These are phyloP conservation scores for Starmerella powellii DNA, from an alignment of 805 yeast species.

Conservation along the genomic window DNA sequence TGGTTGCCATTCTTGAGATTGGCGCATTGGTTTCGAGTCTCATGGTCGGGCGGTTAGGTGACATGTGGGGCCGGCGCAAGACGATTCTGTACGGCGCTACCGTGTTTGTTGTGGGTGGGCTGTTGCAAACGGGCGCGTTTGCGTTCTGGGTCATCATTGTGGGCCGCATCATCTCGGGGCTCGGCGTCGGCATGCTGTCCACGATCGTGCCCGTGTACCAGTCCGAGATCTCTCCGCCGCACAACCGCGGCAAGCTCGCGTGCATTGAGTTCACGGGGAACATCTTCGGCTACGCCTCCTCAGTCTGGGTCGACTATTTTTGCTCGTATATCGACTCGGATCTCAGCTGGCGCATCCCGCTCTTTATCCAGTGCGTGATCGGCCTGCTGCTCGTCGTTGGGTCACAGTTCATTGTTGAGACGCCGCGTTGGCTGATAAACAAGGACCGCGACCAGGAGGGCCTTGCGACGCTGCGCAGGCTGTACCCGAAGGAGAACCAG, in stretches of 20 bases:
- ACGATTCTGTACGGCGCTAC: conserved; percentile 72
- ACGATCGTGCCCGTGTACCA: conserved; percentile 82
- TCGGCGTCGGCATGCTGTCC: conserved; percentile 78
- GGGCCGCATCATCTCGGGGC: conserved; percentile 67
- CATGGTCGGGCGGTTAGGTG: conserved; percentile 67
- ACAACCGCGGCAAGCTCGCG: conserved; percentile 72
- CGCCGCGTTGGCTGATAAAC: conserved; percentile 82
- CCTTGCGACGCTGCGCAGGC: conserved; percentile 67
- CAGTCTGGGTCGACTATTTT: conserved; percentile 79
- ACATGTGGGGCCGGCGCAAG: conserved; percentile 62
- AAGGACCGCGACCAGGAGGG: conserved; percentile 73
- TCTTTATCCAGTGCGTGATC: conserved; percentile 62
- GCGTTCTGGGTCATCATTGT: conserved; percentile 47
- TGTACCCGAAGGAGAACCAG: conserved; percentile 46
- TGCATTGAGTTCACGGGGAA: conserved; percentile 84
- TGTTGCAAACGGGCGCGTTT: conserved; percentile 51
- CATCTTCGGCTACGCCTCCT: conserved; percentile 63
- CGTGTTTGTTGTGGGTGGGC: conserved; percentile 68
- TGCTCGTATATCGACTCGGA: conserved; percentile 54
- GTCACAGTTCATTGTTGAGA: conserved; percentile 67
- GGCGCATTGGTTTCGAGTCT: conserved; percentile 77
- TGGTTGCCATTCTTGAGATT: conserved; percentile 77
- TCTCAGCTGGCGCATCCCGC: conserved; percentile 67
- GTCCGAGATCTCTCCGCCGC: conserved; percentile 78
- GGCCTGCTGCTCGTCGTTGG: conserved; percentile 61